Conservation (phyloP, 2,329 filamentous ascomycete genomes). For the Colletotrichum orchidophilum region DNA sequence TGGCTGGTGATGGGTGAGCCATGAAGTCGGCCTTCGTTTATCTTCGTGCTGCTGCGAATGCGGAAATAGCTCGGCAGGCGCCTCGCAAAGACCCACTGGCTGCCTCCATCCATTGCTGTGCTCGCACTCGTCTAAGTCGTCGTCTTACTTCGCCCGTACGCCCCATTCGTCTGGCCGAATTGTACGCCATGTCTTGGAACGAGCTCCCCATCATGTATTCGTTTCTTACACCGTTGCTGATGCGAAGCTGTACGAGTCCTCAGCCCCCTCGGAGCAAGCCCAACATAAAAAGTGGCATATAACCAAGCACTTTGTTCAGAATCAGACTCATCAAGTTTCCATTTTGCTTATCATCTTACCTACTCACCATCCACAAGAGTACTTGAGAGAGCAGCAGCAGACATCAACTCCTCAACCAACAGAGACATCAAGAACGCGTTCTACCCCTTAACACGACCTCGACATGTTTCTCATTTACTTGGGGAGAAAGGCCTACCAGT, state of each 20-base stretch:
- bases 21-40: not conserved
- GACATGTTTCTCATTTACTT: slow-evolving; percentile 30
- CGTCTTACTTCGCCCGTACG: not conserved
- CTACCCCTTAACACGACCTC: not conserved
- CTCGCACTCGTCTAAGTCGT: slow-evolving; percentile 5
- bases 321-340: not conserved
- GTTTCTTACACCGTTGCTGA: not conserved
- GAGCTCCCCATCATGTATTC: not conserved
- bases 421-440: not conserved
- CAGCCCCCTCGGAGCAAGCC: not conserved
- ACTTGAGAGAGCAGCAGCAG: not conserved
- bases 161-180: not conserved
- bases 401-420: too few relatives aligned
- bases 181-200: not conserved
- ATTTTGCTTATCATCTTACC: not conserved
- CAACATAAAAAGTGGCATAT: not conserved
- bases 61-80: not conserved
- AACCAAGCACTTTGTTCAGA: not conserved
- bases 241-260: not conserved
- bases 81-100: not conserved
- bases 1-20: not conserved
- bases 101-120: not conserved
- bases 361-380: not conserved
- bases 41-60: not conserved
- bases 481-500: slow-evolving; percentile 18